Evolutionary conservation across 1,139 yeast genomes (phyloP).

Genomic region (Candida glucosophila): DNA sequence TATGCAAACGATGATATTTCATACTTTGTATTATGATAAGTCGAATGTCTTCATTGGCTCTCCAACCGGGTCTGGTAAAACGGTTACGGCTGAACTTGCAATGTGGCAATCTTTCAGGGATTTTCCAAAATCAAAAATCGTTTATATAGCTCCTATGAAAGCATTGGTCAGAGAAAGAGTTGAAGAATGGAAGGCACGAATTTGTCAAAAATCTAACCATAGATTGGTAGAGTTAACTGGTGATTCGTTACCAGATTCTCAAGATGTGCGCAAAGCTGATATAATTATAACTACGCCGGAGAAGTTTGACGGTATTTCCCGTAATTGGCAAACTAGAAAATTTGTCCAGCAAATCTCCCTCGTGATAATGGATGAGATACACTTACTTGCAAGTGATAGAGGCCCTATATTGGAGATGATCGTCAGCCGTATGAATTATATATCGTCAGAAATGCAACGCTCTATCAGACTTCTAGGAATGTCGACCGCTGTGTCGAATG

Average conservation of each 20-base stretch:
- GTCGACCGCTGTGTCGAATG: constrained; percentile 97
- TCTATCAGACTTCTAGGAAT: constrained; percentile 82
- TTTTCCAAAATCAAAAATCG: constrained; percentile 75
- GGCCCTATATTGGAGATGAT: constrained; percentile 98
- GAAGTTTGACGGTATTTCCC: constrained; percentile 96
- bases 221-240: constrained; percentile 91
- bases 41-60: constrained; percentile 89
- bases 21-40: constrained; percentile 71
- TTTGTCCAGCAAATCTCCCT: constrained; percentile 88
- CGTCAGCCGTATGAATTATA: constrained; percentile 95
- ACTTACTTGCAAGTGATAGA: constrained; percentile 91
- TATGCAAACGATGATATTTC: constrained; percentile 97
- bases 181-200: constrained; percentile 80
- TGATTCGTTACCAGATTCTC: constrained; percentile 87
- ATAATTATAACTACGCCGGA: constrained; percentile 96
- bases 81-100: constrained; percentile 93
- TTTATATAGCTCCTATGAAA: constrained; percentile 98
- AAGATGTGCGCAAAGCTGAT: constrained; percentile 80
- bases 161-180: constrained; percentile 96
- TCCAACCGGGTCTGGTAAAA: constrained; percentile 98
- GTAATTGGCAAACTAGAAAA: constrained; percentile 94
- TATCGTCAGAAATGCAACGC: constrained; percentile 64
- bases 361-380: constrained; percentile 97
- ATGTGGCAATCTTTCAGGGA: constrained; percentile 91
- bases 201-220: constrained; percentile 53